Conservation (phyloP, 2,329 filamentous ascomycete genomes). For the Cadophora luteo-olivacea region DNA sequence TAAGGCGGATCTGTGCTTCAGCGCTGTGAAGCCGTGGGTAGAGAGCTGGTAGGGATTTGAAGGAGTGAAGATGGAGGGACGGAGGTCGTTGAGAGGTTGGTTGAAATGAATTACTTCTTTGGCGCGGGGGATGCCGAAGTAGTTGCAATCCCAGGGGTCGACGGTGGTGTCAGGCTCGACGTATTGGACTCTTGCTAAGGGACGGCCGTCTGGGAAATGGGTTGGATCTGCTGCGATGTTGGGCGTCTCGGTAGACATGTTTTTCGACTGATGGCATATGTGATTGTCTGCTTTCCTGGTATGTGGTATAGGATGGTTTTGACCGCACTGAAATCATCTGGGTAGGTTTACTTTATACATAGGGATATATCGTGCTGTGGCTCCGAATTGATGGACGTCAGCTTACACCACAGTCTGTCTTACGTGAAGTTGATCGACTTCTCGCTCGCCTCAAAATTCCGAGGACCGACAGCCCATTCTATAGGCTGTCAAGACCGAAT, state of each 20-base stretch:
- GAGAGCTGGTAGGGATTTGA: slow-evolving; percentile 7
- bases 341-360: too few relatives aligned
- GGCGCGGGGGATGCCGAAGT: slow-evolving; percentile 10
- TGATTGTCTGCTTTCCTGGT: neutral
- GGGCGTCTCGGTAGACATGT: neutral
- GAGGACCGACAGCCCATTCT: neutral
- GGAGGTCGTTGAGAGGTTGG: slow-evolving; percentile 16
- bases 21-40: slow-evolving; percentile 18
- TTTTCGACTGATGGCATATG: neutral
- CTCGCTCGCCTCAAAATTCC: neutral
- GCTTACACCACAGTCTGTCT: neutral
- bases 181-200: slow-evolving; percentile 14
- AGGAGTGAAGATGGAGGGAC: slow-evolving; percentile 17
- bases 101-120: slow-evolving; percentile 9
- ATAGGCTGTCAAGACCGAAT: neutral
- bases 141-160: slow-evolving; percentile 21
- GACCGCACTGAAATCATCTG: neutral
- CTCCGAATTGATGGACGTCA: neutral
- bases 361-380: neutral
- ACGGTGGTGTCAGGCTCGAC: slow-evolving; percentile 17
- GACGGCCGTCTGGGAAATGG: neutral
- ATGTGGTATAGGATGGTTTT: neutral
- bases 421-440: neutral
- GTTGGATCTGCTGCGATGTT: slow-evolving; percentile 9
- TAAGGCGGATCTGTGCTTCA: slow-evolving; percentile 17